Conservation (phyloP, 345 rosid species). For the Syzygium aqueum region DNA sequence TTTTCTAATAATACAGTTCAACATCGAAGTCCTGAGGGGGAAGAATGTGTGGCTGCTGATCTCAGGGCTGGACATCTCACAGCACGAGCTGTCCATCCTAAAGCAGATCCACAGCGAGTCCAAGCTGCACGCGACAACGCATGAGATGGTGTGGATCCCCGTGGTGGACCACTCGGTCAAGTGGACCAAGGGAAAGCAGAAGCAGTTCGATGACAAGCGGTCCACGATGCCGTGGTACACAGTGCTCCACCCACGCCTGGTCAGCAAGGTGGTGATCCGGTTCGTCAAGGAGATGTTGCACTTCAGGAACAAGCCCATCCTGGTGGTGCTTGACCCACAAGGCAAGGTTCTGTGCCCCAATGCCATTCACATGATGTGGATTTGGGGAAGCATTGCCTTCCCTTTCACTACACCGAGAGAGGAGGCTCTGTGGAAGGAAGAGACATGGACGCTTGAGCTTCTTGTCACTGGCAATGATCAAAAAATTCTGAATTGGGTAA, state of each 20-base stretch:
- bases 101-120: conserved; percentile 75
- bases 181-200: conserved; percentile 22
- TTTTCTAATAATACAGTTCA: conserved; percentile 25
- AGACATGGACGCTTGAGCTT: conserved; percentile 67
- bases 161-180: conserved; percentile 32
- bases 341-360: conserved; percentile 73
- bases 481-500: conserved; percentile 61
- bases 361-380: conserved; percentile 97
- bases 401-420: conserved; percentile 71
- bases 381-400: conserved; percentile 88
- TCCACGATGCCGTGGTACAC: conserved; percentile 65
- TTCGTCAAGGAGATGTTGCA: conserved; percentile 68
- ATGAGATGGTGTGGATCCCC: conserved; percentile 87
- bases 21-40: conserved; percentile 65
- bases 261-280: conserved; percentile 48
- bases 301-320: conserved; percentile 81
- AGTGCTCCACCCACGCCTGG: conserved; percentile 42
- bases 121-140: conserved; percentile 34
- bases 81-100: conserved; percentile 61
- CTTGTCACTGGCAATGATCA: conserved; percentile 62
- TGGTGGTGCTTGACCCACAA: conserved; percentile 76
- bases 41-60: conserved; percentile 67
- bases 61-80: conserved; percentile 52
- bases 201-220: conserved; percentile 40
- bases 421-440: conserved; percentile 69